phyloP scores from a whole-genome alignment of 176 grass and related monocot species.

The Ananas comosus region DNA sequence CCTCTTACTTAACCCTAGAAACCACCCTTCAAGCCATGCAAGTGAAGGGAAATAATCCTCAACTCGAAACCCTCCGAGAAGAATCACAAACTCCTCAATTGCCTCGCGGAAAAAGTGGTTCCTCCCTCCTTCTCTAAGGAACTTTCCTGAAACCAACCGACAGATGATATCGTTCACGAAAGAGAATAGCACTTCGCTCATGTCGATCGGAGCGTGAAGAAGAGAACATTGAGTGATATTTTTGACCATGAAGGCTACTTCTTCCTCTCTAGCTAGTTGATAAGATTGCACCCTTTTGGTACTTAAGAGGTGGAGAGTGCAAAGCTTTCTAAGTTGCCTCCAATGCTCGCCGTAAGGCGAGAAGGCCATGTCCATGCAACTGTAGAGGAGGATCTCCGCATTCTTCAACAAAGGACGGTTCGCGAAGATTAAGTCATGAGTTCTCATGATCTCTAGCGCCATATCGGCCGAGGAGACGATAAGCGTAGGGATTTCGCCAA shows the following conservation, averaged over 20 bases:
- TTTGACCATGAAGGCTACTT: slow-evolving; percentile 15
- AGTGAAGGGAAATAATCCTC: slow-evolving; percentile 35
- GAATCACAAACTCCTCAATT: not conserved
- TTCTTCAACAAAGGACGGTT: slow-evolving; percentile 22
- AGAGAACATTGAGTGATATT: not conserved
- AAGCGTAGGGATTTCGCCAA: slow-evolving; percentile 40
- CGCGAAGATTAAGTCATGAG: slow-evolving; percentile 45
- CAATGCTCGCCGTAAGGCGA: slow-evolving; percentile 41
- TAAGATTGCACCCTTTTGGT: slow-evolving; percentile 27
- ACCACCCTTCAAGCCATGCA: slow-evolving; percentile 31
- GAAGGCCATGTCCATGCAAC: slow-evolving; percentile 36
- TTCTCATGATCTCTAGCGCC: slow-evolving; percentile 51
- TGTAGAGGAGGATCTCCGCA: slow-evolving; percentile 20
- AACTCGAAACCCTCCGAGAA: slow-evolving; percentile 3
- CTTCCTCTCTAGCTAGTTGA: slow-evolving; percentile 24
- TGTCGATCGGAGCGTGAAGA: not conserved
- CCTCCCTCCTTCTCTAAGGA: not conserved
- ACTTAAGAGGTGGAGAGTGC: slow-evolving; percentile 33
- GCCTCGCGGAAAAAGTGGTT: slow-evolving; percentile 5
- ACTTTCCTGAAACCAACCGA: not conserved
- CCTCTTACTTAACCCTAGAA: slow-evolving; percentile 9
- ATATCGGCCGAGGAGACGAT: slow-evolving; percentile 35
- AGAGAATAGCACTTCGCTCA: not conserved
- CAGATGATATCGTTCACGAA: not conserved
- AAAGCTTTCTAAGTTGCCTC: slow-evolving; percentile 45